Evolutionary conservation across 768 basidiomycete species (phyloP).

Genomic region (Agaricus subrufescens): DNA sequence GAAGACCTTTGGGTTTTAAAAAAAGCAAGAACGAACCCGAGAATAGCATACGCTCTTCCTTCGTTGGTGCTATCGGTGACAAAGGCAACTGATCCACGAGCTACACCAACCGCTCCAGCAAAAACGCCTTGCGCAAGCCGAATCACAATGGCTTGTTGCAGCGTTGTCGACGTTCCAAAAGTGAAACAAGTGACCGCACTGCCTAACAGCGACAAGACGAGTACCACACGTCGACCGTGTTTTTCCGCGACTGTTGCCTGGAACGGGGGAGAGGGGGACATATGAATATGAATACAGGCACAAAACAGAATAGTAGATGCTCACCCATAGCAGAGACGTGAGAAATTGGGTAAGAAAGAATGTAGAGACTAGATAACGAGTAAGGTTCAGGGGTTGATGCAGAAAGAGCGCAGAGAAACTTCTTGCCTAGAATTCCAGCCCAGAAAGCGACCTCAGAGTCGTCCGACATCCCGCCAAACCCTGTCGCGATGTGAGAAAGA

Average conservation of each 20-base stretch:
- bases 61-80: conserved; percentile 93
- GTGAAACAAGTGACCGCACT: conserved; percentile 73
- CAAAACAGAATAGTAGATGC: conserved; percentile 14
- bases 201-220: conserved; percentile 82
- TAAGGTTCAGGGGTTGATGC: conserved; percentile 13
- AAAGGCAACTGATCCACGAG: conserved; percentile 79
- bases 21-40: conserved; percentile 50
- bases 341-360: conserved; percentile 96
- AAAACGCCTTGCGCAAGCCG: conserved; percentile 91
- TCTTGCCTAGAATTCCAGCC: conserved; percentile 77
- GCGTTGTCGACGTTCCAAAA: conserved; percentile 73
- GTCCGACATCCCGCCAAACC: conserved; percentile 64
- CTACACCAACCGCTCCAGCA: conserved; percentile 92
- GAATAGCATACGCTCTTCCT: conserved; percentile 88
- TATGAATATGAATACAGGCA: conserved; percentile 1
- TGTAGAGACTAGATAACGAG: conserved; percentile 49
- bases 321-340: conserved; percentile 89
- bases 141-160: conserved; percentile 79
- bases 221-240: conserved; percentile 81
- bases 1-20: conserved; percentile 1
- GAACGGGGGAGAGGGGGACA: not conserved
- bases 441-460: conserved; percentile 87
- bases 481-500: conserved; percentile 26
- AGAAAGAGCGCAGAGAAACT: conserved; percentile 1
- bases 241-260: conserved; percentile 91